A percentile compares a stretch with the other conserved stretches of the same genome.
phyloP scores from a whole-genome alignment of 345 rosid genomes.

The Aquilaria sinensis region DNA sequence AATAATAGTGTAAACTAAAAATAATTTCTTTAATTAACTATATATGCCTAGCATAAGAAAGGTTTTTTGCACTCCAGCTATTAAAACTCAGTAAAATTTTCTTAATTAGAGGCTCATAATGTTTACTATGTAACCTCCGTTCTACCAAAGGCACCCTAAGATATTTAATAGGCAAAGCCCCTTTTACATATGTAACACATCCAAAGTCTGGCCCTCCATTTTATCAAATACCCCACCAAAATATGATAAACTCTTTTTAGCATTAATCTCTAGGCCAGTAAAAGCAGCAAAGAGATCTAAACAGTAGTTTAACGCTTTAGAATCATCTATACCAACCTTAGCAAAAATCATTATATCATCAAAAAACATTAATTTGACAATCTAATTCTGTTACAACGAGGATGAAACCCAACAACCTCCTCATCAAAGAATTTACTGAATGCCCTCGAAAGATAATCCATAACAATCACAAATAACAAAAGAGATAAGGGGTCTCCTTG shows the following conservation, averaged over 20 bases:
- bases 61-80: neutral
- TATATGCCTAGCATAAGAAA: neutral
- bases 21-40: neutral
- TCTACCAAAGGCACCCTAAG: neutral
- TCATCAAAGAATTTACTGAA: neutral
- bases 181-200: neutral
- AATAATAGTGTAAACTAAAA: neutral
- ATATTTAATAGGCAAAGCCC: neutral
- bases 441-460: neutral
- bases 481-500: neutral
- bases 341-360: neutral
- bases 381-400: neutral
- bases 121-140: neutral
- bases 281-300: neutral
- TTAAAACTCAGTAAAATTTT: too few relatives aligned
- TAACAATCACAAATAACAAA: neutral
- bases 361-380: neutral
- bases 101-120: neutral
- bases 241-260: neutral
- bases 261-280: neutral
- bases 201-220: neutral
- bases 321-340: neutral
- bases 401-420: neutral
- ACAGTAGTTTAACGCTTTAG: neutral
- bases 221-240: neutral